Evolutionary conservation across 2,329 filamentous ascomycete species (phyloP), one percentile per base, ranked within the genome.

Genomic region (Phialophora verrucosa): DNA sequence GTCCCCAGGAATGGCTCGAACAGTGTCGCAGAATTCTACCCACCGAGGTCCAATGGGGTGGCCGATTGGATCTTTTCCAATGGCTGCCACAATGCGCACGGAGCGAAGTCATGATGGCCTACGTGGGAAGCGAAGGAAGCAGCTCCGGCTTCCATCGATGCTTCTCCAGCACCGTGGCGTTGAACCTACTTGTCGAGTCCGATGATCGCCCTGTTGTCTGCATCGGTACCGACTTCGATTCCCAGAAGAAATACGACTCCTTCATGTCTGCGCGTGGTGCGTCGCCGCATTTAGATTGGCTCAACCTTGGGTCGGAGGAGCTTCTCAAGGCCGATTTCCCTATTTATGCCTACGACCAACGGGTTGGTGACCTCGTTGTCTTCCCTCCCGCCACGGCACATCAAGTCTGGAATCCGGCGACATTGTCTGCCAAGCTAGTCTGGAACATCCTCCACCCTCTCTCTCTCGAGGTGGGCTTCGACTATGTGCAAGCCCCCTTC

Each of bases 101-200:
- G 7, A 76, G 76, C 59, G 76, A 78, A 60, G 76, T 78, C 27
- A 74, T 78, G 71, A 77, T 78, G 76, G 76, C 74, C 29, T 77
- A 78, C 69, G 73, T 77, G 38, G 76, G 76, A 2, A 76, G 75
- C 51, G 72, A 75, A 63, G 75, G 73, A 17, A 67, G 62, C 58
- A 76, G 75, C 55, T 77, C 75, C 20, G 76, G 76, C 6, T 77
- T 78, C 55, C 76, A 78, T 60, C 73, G 76, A 62, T 78, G 76
- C 63, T 77, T 78, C 55, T 78, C 76, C 23, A 77, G 74, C 62
- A 77, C 76, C 0, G 74, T 77, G 51, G 76, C 76, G 11, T 67
- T 77, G 27, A 77, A 77, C 59, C 70, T 78, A 32, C 59, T 78
- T 14, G 67, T 77, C 31, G 75, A 76, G 64, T 73, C 74, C 6